These are phyloP conservation scores for Boletus tylopilopsis DNA, from an alignment of 768 basidiomycete species.

Conservation along the genomic window DNA sequence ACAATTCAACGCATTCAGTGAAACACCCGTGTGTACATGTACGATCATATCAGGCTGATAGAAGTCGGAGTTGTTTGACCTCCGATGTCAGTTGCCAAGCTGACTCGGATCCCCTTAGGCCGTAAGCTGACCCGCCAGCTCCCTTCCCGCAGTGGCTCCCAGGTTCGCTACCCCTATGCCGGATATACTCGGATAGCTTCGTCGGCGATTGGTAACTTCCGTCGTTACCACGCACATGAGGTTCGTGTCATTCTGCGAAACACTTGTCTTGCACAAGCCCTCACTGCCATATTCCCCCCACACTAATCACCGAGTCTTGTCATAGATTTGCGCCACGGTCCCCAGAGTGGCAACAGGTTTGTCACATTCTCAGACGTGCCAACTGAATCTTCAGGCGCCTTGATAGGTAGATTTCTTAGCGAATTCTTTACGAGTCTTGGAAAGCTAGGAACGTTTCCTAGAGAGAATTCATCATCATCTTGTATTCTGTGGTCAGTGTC, in stretches of 20 bases:
- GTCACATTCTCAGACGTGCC: background rate
- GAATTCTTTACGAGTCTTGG: background rate
- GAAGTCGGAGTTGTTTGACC: conserved; percentile 23
- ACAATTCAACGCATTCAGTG: background rate
- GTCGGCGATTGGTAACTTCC: conserved; percentile 20
- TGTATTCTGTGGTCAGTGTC: conserved; percentile 12
- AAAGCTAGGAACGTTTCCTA: background rate
- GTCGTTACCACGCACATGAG: conserved; percentile 13
- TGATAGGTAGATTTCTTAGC: background rate
- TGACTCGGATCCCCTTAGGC: too few relatives aligned
- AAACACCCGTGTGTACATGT: too few relatives aligned
- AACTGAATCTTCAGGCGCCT: background rate
- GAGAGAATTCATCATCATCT: too few relatives aligned
- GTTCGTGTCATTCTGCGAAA: background rate
- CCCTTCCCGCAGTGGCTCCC: background rate
- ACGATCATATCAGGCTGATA: too few relatives aligned
- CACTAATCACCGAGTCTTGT: background rate
- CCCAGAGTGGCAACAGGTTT: conserved; percentile 9
- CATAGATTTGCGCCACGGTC: background rate
- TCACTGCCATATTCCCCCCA: conserved; percentile 1
- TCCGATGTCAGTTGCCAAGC: conserved; percentile 17
- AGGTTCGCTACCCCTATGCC: background rate
- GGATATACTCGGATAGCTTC: conserved; percentile 4
- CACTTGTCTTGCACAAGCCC: background rate
- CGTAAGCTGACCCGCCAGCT: background rate